Conservation (phyloP, 495 filamentous ascomycete genomes). For the Hyaloscypha variabilis region DNA sequence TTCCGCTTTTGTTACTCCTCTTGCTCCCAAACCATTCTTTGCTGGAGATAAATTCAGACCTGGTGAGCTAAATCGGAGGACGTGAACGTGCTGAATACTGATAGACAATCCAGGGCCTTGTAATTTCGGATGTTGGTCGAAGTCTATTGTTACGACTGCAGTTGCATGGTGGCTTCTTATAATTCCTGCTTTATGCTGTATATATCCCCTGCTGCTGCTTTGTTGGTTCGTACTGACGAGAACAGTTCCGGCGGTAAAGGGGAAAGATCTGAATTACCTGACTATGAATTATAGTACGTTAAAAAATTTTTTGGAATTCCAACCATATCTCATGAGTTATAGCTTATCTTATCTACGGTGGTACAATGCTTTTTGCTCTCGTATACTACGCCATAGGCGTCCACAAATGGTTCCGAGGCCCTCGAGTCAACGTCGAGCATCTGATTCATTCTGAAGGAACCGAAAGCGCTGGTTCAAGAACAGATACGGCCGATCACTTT, state of each 20-base stretch:
- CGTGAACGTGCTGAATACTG: too few relatives aligned
- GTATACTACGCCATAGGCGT: conserved; percentile 72
- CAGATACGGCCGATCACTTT: neutral
- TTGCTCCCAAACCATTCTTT: too few relatives aligned
- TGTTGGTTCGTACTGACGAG: too few relatives aligned
- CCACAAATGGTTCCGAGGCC: conserved; percentile 71
- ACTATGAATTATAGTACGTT: conserved; percentile 74
- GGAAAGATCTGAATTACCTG: conserved; percentile 54
- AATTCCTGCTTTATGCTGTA: conserved; percentile 66
- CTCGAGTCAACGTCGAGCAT: conserved; percentile 63
- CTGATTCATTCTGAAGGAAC: neutral
- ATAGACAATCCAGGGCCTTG: too few relatives aligned
- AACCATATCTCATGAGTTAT: conserved; percentile 64
- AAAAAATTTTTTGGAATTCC: too few relatives aligned
- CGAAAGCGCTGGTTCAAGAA: conserved; percentile 8
- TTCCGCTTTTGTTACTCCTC: too few relatives aligned
- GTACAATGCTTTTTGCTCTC: conserved; percentile 58
- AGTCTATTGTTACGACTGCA: conserved; percentile 56
- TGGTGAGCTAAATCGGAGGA: too few relatives aligned
- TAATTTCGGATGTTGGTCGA: too few relatives aligned
- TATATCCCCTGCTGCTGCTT: too few relatives aligned
- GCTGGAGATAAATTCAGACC: too few relatives aligned
- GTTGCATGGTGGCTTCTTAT: conserved; percentile 66
- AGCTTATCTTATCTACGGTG: conserved; percentile 72
- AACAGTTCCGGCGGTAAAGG: conserved; percentile 56